Conservation (phyloP, 78 protist species). For the Diacronema lutheri region DNA sequence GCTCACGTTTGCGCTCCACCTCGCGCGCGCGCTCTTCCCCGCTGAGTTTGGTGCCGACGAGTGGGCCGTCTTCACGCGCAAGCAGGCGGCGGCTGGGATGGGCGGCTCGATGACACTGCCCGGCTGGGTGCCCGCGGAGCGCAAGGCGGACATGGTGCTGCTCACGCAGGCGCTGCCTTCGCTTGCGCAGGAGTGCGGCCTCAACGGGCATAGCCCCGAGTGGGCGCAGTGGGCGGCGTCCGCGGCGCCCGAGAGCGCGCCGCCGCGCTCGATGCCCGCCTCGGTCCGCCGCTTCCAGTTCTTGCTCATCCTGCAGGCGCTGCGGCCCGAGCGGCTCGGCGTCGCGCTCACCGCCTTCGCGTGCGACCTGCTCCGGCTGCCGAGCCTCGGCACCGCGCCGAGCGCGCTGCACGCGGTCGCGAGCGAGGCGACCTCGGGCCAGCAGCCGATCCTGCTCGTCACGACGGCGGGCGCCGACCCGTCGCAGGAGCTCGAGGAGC, state of each 20-base stretch:
- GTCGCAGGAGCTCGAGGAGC: conserved; percentile 58
- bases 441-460: conserved; percentile 60
- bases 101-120: not conserved
- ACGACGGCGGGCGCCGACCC: conserved; percentile 82
- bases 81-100: not conserved
- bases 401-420: not conserved
- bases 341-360: not conserved
- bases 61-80: conserved; percentile 56
- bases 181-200: not conserved
- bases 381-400: not conserved
- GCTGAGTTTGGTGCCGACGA: conserved; percentile 2
- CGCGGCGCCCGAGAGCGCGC: conserved; percentile 4
- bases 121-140: not conserved
- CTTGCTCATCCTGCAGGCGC: conserved; percentile 62
- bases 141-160: not conserved
- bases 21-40: conserved; percentile 44
- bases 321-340: conserved; percentile 74
- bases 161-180: not conserved
- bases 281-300: conserved; percentile 40
- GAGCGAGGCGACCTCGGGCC: not conserved
- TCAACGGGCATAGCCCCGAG: not conserved
- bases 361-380: not conserved
- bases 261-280: not conserved
- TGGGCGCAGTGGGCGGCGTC: conserved; percentile 17
- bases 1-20: conserved; percentile 58